Conservation (phyloP, 345 rosid genomes). For the Geranium rotundifolium region DNA sequence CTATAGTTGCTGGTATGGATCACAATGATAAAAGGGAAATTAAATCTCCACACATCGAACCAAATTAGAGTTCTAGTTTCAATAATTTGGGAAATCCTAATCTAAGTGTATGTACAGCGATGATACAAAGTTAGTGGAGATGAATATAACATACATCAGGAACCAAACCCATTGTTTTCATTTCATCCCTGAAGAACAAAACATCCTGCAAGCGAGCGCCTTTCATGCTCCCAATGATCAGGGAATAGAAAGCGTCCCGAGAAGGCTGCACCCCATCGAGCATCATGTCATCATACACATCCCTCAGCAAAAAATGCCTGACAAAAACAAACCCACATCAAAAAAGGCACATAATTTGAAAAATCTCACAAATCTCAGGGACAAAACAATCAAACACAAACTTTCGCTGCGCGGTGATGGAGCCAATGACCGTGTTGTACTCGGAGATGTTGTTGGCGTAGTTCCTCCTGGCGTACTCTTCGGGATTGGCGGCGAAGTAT, state of each 20-base stretch:
- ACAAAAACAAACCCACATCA: background rate
- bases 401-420: slow-evolving; percentile 62
- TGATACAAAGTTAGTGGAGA: background rate
- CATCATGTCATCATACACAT: slow-evolving; percentile 82
- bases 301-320: slow-evolving; percentile 64
- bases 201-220: slow-evolving; percentile 80
- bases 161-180: slow-evolving; percentile 79
- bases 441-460: slow-evolving; percentile 65
- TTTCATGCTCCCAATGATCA: slow-evolving; percentile 80
- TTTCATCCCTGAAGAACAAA: slow-evolving; percentile 72
- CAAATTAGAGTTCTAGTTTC: background rate
- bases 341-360: background rate
- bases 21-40: no score
- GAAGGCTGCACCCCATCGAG: slow-evolving; percentile 88
- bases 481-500: slow-evolving; percentile 36
- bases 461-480: slow-evolving; percentile 48
- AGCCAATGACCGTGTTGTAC: slow-evolving; percentile 59
- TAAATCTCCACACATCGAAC: background rate
- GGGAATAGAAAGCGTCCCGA: slow-evolving; percentile 60
- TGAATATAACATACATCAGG: slow-evolving; percentile 52
- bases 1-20: no score
- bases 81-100: no score
- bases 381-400: slow-evolving; percentile 8
- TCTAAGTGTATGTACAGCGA: no score
- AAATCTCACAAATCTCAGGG: background rate